phyloP scores from a whole-genome alignment of 306 rosid species.

The Potentilla sterilis region DNA sequence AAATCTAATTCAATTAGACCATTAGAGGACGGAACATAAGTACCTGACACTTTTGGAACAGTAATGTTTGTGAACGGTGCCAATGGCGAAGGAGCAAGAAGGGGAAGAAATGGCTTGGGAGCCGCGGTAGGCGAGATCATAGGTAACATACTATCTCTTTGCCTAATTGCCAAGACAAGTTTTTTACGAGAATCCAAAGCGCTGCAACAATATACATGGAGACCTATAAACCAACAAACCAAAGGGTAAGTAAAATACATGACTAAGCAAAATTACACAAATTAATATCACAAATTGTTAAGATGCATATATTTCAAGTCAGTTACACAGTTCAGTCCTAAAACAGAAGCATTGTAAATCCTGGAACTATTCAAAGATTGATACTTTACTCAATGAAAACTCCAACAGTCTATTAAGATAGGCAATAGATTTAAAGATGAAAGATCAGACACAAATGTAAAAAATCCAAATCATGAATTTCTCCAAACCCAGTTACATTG shows the following conservation, averaged over 20 bases:
- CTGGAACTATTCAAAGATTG: neutral
- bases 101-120: constrained; percentile 86
- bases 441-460: neutral
- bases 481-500: constrained; percentile 15
- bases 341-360: neutral
- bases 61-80: constrained; percentile 73
- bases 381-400: neutral
- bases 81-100: constrained; percentile 92
- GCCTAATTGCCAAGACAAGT: constrained; percentile 33
- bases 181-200: constrained; percentile 28
- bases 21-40: neutral
- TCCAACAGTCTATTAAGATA: neutral
- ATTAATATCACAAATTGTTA: neutral
- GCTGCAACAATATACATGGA: constrained; percentile 39
- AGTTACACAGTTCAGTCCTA: neutral
- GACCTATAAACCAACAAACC: constrained; percentile 44
- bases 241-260: constrained; percentile 13
- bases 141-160: constrained; percentile 47
- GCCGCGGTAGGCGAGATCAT: constrained; percentile 60
- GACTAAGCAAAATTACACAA: neutral
- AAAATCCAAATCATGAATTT: constrained; percentile 1
- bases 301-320: neutral
- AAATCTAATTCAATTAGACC: constrained; percentile 14
- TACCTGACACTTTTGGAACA: constrained; percentile 85
- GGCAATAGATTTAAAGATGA: neutral